These are phyloP conservation scores for Setaria viridis DNA, from an alignment of 202 grass and related monocot species.

Conservation along the genomic window DNA sequence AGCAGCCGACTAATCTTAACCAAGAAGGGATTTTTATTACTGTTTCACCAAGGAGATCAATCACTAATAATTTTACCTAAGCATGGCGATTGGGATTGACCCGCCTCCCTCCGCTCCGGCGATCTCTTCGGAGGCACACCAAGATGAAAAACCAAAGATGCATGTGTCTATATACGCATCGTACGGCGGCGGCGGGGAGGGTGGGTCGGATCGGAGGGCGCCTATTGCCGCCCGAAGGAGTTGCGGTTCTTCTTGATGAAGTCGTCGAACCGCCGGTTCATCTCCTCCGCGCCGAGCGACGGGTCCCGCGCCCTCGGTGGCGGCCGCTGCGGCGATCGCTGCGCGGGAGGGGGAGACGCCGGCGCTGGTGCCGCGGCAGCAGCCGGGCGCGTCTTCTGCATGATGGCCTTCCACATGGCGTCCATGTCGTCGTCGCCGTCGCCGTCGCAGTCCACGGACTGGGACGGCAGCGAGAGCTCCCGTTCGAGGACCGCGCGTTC, in stretches of 20 bases:
- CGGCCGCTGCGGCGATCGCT: neutral
- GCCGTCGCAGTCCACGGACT: neutral
- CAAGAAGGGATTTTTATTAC: constrained; percentile 29
- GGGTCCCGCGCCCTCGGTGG: constrained; percentile 34
- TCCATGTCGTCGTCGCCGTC: constrained; percentile 66
- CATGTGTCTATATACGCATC: constrained; percentile 23
- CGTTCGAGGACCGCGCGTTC: constrained; percentile 24
- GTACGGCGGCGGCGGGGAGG: constrained; percentile 24
- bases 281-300: constrained; percentile 64
- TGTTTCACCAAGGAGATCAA: neutral
- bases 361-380: neutral
- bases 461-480: neutral
- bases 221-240: constrained; percentile 56
- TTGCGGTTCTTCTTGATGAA: constrained; percentile 94
- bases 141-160: constrained; percentile 39
- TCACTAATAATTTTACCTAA: constrained; percentile 44
- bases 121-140: constrained; percentile 52
- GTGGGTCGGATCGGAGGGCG: neutral
- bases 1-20: constrained; percentile 9
- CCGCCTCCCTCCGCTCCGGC: constrained; percentile 48
- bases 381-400: constrained; percentile 54
- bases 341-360: neutral
- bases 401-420: constrained; percentile 79
- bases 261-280: constrained; percentile 85
- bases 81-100: neutral